Base-by-base conservation (phyloP, 331 rosid species). In the Erythrophleum ivorense region DNA sequence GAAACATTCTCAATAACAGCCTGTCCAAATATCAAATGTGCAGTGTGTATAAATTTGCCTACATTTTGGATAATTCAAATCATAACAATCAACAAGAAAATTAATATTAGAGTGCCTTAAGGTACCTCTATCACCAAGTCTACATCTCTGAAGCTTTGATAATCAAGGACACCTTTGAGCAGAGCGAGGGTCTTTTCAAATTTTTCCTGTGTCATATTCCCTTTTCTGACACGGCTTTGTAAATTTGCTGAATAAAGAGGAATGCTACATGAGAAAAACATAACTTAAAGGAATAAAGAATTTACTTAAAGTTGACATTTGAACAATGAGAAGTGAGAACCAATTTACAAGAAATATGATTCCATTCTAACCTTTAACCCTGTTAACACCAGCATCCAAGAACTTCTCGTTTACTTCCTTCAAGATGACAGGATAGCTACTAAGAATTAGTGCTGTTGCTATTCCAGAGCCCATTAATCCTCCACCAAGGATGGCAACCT, bases 391-490 rank as follows among this genome's bases (percentile, higher is more conserved):
- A 43, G 97, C 97, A 87, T 91, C 90, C 91, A 96, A 87, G 85
- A 92, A 91, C 80, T 93, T 92, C 24, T 92, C 88, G 41, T 91
- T 93, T 64, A 96, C 97, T 91, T 96, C 99, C 85, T 96, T 93
- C 84, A 96, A 85, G 77, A 93, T 86, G 80, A 96, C 98, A 41
- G 91, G 88, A 74, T 89, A 96, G 84, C 80, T 82, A 73, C 98
- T 88, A 72, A 90, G 92, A 82, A 96, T 58, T 87, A 96, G 86
- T 41, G 94, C 89, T 13, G 99, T 96, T 33, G 97, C 94, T 81
- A 96, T 96, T 83, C 98, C 99, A 78, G 98, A 96, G 78, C 99
- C 99, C 99, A 93, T 96, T 69, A 96, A 82, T 69, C 99, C 99
- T 52, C 99, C 99, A 68, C 99, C 99, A 80, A 96, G 78, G 84